A percentile compares a stretch with the other conserved stretches of the same genome.
Conservation (phyloP, 2,329 filamentous ascomycete genomes). For the Calonectria montana region DNA sequence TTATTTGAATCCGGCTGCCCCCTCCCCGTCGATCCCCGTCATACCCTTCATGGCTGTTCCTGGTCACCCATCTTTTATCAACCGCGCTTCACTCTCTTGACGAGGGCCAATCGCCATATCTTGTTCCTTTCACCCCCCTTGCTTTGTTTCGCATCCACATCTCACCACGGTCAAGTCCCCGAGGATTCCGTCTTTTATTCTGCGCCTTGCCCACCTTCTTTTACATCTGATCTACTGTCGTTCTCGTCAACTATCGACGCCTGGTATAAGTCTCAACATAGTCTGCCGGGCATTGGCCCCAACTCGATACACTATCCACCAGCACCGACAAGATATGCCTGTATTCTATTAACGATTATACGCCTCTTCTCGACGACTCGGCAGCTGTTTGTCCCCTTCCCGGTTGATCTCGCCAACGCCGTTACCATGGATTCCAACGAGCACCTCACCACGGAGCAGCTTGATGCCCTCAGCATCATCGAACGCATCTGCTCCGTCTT, state of each 20-base stretch:
- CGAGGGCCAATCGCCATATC: constrained; percentile 3
- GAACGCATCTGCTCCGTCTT: constrained; percentile 77
- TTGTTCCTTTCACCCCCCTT: neutral
- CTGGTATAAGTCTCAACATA: neutral
- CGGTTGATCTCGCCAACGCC: neutral
- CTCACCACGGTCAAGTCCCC: neutral
- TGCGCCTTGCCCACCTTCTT: constrained; percentile 18
- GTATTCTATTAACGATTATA: neutral
- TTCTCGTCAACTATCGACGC: neutral
- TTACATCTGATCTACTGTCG: constrained; percentile 21
- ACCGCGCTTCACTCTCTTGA: constrained; percentile 15
- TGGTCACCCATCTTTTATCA: constrained; percentile 27
- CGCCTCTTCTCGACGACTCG: neutral
- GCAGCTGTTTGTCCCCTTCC: neutral
- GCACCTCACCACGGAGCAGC: constrained; percentile 47
- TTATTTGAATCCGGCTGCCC: constrained; percentile 36
- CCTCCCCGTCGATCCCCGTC: constrained; percentile 27
- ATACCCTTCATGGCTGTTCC: constrained; percentile 24
- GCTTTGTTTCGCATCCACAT: neutral
- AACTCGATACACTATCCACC: neutral
- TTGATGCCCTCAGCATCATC: constrained; percentile 68
- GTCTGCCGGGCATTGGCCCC: neutral
- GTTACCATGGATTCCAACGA: constrained; percentile 6
- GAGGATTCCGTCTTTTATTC: constrained; percentile 1
- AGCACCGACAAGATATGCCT: constrained; percentile 11